phyloP scores from a whole-genome alignment of 148 eudicot species.

The Persicaria maculosa region DNA sequence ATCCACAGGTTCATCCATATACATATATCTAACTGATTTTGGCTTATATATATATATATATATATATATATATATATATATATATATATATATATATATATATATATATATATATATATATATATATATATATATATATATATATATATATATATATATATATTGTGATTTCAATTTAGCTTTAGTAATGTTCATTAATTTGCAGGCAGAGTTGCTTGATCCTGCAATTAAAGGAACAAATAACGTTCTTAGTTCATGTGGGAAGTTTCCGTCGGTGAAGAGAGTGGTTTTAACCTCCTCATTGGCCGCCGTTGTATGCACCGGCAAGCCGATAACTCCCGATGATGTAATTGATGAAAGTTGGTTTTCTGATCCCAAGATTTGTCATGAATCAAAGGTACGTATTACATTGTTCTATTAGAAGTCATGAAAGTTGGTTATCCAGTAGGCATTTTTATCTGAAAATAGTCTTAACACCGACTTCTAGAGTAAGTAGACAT shows the following conservation, averaged over 20 bases:
- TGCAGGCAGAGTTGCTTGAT: conserved; percentile 36
- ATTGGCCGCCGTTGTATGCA: conserved; percentile 19
- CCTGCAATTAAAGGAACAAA: conserved; percentile 62
- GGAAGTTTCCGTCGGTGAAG: conserved; percentile 29
- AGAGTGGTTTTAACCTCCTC: conserved; percentile 49
- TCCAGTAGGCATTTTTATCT: too few species aligned
- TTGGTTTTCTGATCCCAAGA: conserved; percentile 15
- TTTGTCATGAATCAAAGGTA: background rate
- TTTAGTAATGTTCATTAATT: background rate
- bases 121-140: too few species aligned
- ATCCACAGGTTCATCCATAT: conserved; percentile 18
- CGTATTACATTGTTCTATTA: background rate
- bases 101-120: too few species aligned
- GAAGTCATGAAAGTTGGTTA: too few species aligned
- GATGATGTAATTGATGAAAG: conserved; percentile 1
- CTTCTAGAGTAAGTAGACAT: too few species aligned
- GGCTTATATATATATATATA: too few species aligned
- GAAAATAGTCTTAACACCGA: too few species aligned
- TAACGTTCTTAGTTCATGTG: conserved; percentile 44
- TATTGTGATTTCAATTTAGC: background rate
- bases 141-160: too few species aligned
- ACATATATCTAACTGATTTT: too few species aligned
- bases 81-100: too few species aligned
- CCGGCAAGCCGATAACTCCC: conserved; percentile 17
- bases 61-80: too few species aligned